A percentile compares a stretch with the other conserved stretches of the same genome.
Evolutionary conservation across 176 grass and related monocot genomes (phyloP).

Genomic region (Stipa capillata): DNA sequence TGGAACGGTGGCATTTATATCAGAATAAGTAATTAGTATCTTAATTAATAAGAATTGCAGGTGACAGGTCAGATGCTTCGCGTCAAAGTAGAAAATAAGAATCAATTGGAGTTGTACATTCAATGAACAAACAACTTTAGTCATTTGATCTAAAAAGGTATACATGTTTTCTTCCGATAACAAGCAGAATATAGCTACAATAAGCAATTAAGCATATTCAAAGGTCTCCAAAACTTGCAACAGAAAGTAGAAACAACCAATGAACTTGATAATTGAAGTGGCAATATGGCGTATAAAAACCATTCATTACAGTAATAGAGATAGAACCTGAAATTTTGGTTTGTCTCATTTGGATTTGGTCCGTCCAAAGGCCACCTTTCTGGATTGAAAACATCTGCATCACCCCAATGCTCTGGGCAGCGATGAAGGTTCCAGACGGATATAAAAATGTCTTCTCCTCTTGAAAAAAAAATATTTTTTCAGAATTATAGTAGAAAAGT

Average conservation of each 20-base stretch:
- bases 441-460: conserved; percentile 97
- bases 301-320: conserved; percentile 9
- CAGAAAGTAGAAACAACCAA: neutral
- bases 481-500: neutral
- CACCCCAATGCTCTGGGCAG: conserved; percentile 76
- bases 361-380: conserved; percentile 94
- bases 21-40: neutral
- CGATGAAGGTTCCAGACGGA: conserved; percentile 93
- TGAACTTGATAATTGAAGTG: neutral
- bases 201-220: conserved; percentile 2
- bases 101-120: neutral
- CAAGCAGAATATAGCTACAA: neutral
- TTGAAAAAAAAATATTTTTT: conserved; percentile 7
- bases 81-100: neutral
- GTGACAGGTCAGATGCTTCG: neutral
- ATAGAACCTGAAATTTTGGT: conserved; percentile 92
- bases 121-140: neutral
- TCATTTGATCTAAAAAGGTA: neutral
- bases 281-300: neutral
- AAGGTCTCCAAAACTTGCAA: neutral
- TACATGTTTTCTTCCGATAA: neutral
- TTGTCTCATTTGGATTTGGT: conserved; percentile 92
- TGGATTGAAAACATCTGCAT: conserved; percentile 93
- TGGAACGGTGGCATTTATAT: neutral
- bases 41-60: neutral